Conservation (phyloP, 2,329 filamentous ascomycete genomes). For the Diaporthe caulivora region DNA sequence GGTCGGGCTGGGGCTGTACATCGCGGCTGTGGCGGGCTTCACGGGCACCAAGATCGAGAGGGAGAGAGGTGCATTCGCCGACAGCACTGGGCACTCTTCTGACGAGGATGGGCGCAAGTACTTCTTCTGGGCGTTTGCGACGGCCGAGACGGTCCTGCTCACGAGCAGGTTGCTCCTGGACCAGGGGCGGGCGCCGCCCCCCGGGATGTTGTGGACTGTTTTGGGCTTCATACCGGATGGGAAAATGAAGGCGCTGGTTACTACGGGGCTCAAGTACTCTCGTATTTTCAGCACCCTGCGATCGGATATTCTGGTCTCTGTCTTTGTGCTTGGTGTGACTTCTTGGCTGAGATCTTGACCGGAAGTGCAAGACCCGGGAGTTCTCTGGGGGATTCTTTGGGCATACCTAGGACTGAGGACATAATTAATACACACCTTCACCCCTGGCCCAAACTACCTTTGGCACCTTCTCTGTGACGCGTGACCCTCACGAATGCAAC, state of each 20-base stretch:
- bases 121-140: conserved; percentile 86
- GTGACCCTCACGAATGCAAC: not conserved
- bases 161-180: conserved; percentile 79
- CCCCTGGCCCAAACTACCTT: not conserved
- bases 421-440: not conserved
- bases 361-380: not conserved
- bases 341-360: conserved; percentile 55
- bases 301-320: conserved; percentile 79
- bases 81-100: conserved; percentile 39
- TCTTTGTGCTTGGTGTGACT: conserved; percentile 78
- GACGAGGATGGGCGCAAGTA: conserved; percentile 53
- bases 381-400: not conserved
- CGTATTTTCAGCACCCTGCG: conserved; percentile 80
- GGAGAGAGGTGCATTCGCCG: conserved; percentile 55
- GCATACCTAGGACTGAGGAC: not conserved
- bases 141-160: conserved; percentile 79
- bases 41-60: conserved; percentile 74
- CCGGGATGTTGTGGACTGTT: conserved; percentile 73
- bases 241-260: conserved; percentile 59
- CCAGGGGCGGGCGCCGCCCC: conserved; percentile 66
- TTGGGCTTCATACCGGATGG: conserved; percentile 75
- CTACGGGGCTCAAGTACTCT: conserved; percentile 73
- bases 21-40: conserved; percentile 76
- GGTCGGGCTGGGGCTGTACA: conserved; percentile 77
- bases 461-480: not conserved